Evolutionary conservation across 2,329 filamentous ascomycete genomes (phyloP), one percentile per base, ranked within the genome.

Genomic region (Escovopsis sp.): DNA sequence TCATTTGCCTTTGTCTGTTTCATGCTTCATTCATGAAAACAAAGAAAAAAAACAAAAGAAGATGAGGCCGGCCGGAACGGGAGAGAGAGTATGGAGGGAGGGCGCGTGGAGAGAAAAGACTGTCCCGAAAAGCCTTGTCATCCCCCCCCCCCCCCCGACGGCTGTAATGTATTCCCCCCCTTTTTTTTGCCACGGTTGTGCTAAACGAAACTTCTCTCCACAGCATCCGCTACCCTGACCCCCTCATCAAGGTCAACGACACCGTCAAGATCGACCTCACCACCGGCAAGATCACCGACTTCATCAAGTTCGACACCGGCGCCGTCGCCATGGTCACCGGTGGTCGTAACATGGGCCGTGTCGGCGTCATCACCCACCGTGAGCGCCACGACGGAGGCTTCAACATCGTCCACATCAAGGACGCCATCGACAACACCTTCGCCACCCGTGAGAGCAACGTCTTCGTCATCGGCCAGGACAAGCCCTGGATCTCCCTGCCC

Each of bases 291-390:
- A 93, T 98, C 73, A 71, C 76, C 58, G 91, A 98, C 72, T 96
- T 84, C 74, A 87, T 96, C 79, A 84, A 83, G 72, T 98, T 98
- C 74, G 91, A 98, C 70, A 95, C 88, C 63, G 91, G 89, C 71
- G 83, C 86, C 65, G 87, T 98, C 59, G 87, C 84, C 69, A 98
- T 98, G 89, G 84, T 83, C 63, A 98, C 91, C 58, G 91, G 91
- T 81, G 91, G 91, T 81, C 91, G 89, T 67, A 98, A 98, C 86
- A 98, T 96, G 89, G 91, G 91, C 68, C 91, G 91, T 89, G 89
- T 98, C 64, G 91, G 91, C 84, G 89, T 96, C 68, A 93, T 98
- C 76, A 96, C 91, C 61, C 88, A 98, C 81, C 89, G 91, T 77
- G 91, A 98, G 80, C 86, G 91, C 62, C 91, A 98, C 79, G 91